Conservation (phyloP, 1,284 basidiomycete species). For the Apiotrichum veenhuisii region DNA sequence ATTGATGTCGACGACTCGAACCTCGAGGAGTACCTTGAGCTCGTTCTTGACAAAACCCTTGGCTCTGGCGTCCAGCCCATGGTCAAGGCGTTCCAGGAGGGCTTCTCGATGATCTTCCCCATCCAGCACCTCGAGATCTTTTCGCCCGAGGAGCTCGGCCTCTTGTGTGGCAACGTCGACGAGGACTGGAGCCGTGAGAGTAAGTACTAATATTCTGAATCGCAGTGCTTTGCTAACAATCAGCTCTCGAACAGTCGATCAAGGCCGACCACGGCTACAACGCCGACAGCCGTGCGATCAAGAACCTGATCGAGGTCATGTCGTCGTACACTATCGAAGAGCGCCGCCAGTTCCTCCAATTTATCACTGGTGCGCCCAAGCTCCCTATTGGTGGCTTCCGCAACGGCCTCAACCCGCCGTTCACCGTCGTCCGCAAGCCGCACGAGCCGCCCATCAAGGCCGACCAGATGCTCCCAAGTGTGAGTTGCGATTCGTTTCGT, state of each 20-base stretch:
- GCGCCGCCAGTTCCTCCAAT: constrained; percentile 87
- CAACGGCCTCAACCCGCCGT: constrained; percentile 76
- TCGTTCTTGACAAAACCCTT: constrained; percentile 70
- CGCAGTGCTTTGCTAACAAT: background rate
- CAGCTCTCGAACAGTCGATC: constrained; percentile 81
- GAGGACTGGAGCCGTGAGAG: constrained; percentile 91
- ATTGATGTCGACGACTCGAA: constrained; percentile 78
- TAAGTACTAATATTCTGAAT: constrained; percentile 50
- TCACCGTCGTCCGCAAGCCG: constrained; percentile 96
- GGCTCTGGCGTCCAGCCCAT: constrained; percentile 70
- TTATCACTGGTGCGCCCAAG: constrained; percentile 93
- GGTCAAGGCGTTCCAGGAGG: constrained; percentile 79
- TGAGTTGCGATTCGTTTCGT: constrained; percentile 41
- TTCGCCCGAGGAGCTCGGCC: constrained; percentile 85
- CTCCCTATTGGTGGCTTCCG: constrained; percentile 94
- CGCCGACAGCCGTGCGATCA: constrained; percentile 83
- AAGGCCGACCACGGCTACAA: constrained; percentile 99
- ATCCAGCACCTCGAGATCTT: constrained; percentile 86
- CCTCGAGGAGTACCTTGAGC: constrained; percentile 78
- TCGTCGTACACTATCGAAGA: constrained; percentile 67
- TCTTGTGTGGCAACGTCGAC: constrained; percentile 90
- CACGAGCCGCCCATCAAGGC: constrained; percentile 85
- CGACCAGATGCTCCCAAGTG: constrained; percentile 93
- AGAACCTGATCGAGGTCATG: constrained; percentile 83
- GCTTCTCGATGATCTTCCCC: constrained; percentile 92